Percentiles rank a stretch among this genome's conserved stretches.
phyloP scores from a whole-genome alignment of 495 filamentous ascomycete species.

The Penicillium maclennaniae region DNA sequence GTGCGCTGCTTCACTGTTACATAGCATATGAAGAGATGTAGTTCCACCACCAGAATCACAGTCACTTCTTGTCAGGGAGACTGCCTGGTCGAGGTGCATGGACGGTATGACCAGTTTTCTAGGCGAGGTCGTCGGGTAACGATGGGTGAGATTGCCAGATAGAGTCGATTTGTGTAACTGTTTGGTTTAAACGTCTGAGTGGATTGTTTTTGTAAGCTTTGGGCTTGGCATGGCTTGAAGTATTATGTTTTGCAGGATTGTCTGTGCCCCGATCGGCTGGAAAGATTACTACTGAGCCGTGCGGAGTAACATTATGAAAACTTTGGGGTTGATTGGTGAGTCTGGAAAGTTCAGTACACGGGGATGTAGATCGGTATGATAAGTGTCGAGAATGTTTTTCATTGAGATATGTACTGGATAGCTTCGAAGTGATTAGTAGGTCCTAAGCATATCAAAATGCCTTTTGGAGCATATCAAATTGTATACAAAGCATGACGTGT shows the following conservation, averaged over 20 bases:
- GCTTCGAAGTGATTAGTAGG: neutral
- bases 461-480: too few species aligned
- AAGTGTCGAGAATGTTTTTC: neutral
- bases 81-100: neutral
- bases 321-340: too few species aligned
- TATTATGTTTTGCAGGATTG: neutral
- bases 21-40: constrained; percentile 2
- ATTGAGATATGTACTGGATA: constrained; percentile 38
- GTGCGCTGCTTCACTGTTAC: constrained; percentile 19
- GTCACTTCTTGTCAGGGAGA: neutral
- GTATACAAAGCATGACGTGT: too few species aligned
- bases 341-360: neutral
- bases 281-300: neutral
- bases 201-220: neutral
- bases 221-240: neutral
- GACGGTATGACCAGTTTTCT: neutral
- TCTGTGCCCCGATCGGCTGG: neutral
- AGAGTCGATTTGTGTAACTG: neutral
- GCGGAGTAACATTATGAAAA: neutral
- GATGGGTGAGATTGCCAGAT: too few species aligned
- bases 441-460: constrained; percentile 21
- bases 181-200: neutral
- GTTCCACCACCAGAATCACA: neutral
- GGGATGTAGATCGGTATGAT: neutral
- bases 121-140: neutral